A percentile compares a stretch with the other conserved stretches of the same genome.
These are phyloP conservation scores for Hemileccinum impolitum DNA, from an alignment of 768 basidiomycete genomes.

Conservation along the genomic window DNA sequence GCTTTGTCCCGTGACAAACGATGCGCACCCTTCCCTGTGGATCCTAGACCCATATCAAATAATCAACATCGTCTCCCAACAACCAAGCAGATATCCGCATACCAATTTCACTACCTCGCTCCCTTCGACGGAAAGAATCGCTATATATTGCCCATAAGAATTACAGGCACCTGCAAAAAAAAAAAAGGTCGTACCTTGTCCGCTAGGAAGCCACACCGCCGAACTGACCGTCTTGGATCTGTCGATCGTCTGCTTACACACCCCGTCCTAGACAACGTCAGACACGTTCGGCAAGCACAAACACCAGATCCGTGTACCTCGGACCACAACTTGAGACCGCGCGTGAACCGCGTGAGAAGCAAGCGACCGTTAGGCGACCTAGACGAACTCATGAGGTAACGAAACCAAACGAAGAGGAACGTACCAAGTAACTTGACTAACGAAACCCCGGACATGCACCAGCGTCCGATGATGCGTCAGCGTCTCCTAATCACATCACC, in stretches of 20 bases:
- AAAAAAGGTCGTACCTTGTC: conserved; percentile 36
- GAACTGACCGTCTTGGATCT: conserved; percentile 43
- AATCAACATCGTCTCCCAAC: too few relatives aligned
- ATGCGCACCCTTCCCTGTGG: conserved; percentile 35
- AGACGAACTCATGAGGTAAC: background rate
- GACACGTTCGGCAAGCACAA: background rate
- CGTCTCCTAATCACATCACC: conserved; percentile 31
- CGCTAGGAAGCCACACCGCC: conserved; percentile 47
- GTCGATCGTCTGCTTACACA: conserved; percentile 47
- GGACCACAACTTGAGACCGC: conserved; percentile 51
- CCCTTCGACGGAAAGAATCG: conserved; percentile 50
- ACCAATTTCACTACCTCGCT: conserved; percentile 45
- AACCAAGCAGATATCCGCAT: too few relatives aligned
- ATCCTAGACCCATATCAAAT: conserved; percentile 29
- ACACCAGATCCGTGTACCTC: conserved; percentile 29
- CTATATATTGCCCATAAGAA: conserved; percentile 18
- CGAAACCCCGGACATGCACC: conserved; percentile 49
- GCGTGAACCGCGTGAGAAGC: conserved; percentile 46
- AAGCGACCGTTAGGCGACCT: conserved; percentile 47
- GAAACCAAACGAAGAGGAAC: background rate
- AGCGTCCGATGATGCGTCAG: conserved; percentile 43
- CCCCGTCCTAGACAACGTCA: conserved; percentile 39
- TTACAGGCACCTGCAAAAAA: too few relatives aligned
- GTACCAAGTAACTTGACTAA: conserved; percentile 53
- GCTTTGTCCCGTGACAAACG: background rate